Evolutionary conservation across 2,329 filamentous ascomycete species (phyloP), one percentile per base, ranked within the genome.

Genomic region (Grosmannia penicillata): DNA sequence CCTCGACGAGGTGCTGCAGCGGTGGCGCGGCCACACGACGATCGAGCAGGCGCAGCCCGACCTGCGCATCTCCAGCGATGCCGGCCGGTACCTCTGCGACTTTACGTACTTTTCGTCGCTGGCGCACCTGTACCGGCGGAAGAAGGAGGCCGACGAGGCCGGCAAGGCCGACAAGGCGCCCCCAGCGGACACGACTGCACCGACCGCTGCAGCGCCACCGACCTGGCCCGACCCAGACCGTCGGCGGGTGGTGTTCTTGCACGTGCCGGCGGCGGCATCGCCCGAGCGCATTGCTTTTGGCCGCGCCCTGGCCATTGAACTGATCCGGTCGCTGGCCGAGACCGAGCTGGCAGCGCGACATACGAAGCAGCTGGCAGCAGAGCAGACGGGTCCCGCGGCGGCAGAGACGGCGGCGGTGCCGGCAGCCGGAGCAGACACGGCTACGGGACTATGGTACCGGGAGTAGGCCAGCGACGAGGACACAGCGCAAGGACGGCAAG

Each of bases 31-130:
- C 28, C 54, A 64, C 10, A 61, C 65, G 36, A 60, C 65, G 46
- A 51, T 51, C 29, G 55, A 64, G 11, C 61, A 65, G 37, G 60
- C 65, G 45, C 53, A 58, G 32, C 46, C 56, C 36, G 63, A 69
- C 44, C 53, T 76, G 8, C 66, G 72, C 24, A 60, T 81, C 28
- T 84, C 78, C 0, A 68, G 75, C 31, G 77, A 87, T 47, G 74
- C 82, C 0, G 82, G 82, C 3, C 69, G 68, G 17, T 87, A 79
- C 54, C 62, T 86, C 14, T 87, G 82, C 56, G 82, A 87, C 52
- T 87, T 82, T 51, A 84, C 81, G 47, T 83, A 80, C 55, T 85
- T 75, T 56, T 75, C 72, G 7, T 81, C 75, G 43, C 55, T 85
- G 47, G 65, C 78, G 17, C 60, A 75, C 41, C 57, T 75, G 26